Evolutionary conservation across 192 early-diverging fungal species (phyloP), one percentile per base, ranked within the genome.

Genomic region (Coemansia sp.): DNA sequence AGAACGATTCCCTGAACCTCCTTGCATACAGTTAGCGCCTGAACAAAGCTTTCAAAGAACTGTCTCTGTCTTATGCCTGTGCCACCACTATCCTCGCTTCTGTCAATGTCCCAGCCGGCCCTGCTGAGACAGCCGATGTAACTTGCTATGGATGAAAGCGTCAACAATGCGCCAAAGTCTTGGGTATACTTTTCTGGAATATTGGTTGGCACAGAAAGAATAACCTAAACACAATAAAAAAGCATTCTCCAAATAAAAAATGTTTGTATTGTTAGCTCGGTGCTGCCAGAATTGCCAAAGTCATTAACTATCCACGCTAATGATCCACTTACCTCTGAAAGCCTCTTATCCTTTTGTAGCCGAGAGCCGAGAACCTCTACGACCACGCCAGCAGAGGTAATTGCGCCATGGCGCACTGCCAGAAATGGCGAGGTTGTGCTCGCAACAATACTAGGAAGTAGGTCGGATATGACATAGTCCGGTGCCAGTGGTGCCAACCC

Each of bases 401-500:
- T 77, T 60, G 80, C 74, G 51, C 80, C 80, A 68, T 82, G 80
- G n/a, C 80, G 74, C 26, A 77, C 72, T 19, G 80, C 80, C 80
- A 82, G 63, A 66, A 82, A 77, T 4, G 80, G 80, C 32, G 80
- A 82, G 2, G 47, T 11, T 1, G 68, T 66, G 41, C 61, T 73
- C 4, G 71, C 49, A 41, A 82, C 87, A 69, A 93, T 78, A 5
- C 61, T 55, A 5, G 90, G 89, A 18, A 93, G 69, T 45, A 89
- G 82, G 8, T 45, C 70, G 2, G 68, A 61, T 10, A 85, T 75
- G 47, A 90, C 82, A 61, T 81, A 86, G 18, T 78, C 80, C 8
- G 90, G 69, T 36, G 87, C 87, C 11, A 91, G 74, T 6, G 83
- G 76, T 39, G 87, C 85, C 18, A 99, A 74, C 19, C 74, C 81